Evolutionary conservation across 2,329 filamentous ascomycete species (phyloP), one percentile per base, ranked within the genome.

Genomic region (Colletotrichum tropicicola): DNA sequence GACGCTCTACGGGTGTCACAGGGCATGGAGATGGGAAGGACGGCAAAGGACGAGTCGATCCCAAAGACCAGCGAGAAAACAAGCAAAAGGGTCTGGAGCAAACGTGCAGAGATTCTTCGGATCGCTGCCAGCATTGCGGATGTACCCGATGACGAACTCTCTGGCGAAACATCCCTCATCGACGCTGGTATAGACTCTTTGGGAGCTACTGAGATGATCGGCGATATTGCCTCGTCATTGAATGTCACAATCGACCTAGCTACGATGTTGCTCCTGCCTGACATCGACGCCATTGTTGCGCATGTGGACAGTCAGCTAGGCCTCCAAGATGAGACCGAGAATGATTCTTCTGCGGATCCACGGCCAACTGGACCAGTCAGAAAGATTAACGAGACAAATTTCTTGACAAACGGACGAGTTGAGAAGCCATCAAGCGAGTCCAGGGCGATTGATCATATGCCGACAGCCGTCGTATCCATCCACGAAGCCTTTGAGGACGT

Each of bases 281-380:
- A 60, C 6, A 41, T 60, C 7, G 41, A 47, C 12, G 41, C 58
- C 6, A 55, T 60, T 4, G 3, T 55, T 25, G 5, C 23, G 12
- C 49, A 60, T 15, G 17, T 60, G 4, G 57, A 60, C 19, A 23
- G 39, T 17, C 39, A 60, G 3, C 57, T 60, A 1, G 57, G 57
- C 5, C 12, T 60, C 10, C 32, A 35, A 15, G 12, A 10, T 35
- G 32, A 6, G 15, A 15, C n/a, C n/a, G n/a, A 35, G 1, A 10
- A 3, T 15, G 10, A 35, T 35, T 2, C 2, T 35, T 15, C 32
- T 32, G 28, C 28, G 8, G n/a, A 32, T 7, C 28, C 28, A 3
- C 5, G 32, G 15, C 10, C 32, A 21, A 19, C n/a, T n/a, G n/a
- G n/a, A n/a, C n/a, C n/a, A n/a, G n/a, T n/a, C n/a, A n/a, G n/a